Evolutionary conservation across 768 basidiomycete species (phyloP).

Genomic region (Suillus cothurnatus): DNA sequence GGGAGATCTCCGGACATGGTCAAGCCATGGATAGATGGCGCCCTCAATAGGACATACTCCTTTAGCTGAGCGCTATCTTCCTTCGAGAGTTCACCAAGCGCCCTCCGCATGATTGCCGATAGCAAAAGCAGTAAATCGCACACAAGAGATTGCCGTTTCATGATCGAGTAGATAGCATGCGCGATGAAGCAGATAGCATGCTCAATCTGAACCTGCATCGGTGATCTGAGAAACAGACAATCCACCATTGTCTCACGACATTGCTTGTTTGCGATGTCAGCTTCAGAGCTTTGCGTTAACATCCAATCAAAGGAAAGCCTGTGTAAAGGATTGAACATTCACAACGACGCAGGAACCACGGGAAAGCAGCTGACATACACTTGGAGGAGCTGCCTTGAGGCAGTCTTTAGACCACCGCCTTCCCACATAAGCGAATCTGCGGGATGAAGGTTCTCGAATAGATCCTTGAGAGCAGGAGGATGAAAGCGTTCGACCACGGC

Average conservation of each 20-base stretch:
- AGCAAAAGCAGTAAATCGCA: slow-evolving; percentile 41
- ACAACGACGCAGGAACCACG: not conserved
- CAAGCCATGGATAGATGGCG: slow-evolving; percentile 34
- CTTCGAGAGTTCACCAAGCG: slow-evolving; percentile 28
- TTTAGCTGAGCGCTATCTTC: slow-evolving; percentile 41
- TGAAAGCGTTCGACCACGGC: slow-evolving; percentile 43
- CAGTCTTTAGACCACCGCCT: not conserved
- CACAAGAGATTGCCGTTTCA: slow-evolving; percentile 24
- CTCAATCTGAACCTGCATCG: slow-evolving; percentile 35
- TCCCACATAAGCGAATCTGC: slow-evolving; percentile 44
- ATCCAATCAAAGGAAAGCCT: slow-evolving; percentile 46
- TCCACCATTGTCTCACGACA: slow-evolving; percentile 39
- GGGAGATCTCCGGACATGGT: slow-evolving; percentile 34
- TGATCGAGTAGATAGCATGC: slow-evolving; percentile 34
- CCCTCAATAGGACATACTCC: slow-evolving; percentile 39
- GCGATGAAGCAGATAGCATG: slow-evolving; percentile 40
- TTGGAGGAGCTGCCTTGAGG: not conserved
- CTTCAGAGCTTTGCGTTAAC: slow-evolving; percentile 38
- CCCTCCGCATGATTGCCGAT: slow-evolving; percentile 36
- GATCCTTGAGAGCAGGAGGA: slow-evolving; percentile 40
- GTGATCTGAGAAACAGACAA: slow-evolving; percentile 28
- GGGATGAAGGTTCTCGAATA: slow-evolving; percentile 50
- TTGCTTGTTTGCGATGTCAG: slow-evolving; percentile 20
- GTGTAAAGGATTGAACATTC: not conserved
- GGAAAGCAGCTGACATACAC: not conserved